phyloP scores from a whole-genome alignment of 2,329 filamentous ascomycete species.

The Geosmithia morbida region DNA sequence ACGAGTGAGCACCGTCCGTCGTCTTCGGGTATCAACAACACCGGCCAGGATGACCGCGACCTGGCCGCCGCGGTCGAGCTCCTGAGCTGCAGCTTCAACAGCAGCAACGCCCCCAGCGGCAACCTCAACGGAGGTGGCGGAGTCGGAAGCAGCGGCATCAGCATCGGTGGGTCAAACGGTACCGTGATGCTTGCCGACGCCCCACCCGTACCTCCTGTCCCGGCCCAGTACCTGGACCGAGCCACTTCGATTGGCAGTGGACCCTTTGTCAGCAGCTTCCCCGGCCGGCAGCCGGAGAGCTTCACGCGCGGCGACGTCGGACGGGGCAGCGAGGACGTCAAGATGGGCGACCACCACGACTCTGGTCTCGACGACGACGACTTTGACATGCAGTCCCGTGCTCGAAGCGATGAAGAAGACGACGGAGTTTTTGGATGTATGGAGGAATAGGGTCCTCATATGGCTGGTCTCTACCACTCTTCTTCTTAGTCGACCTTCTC shows the following conservation, averaged over 20 bases:
- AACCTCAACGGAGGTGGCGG: too few species aligned
- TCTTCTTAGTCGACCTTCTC: background rate
- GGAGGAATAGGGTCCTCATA: slow-evolving; percentile 54
- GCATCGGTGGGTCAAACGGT: slow-evolving; percentile 42
- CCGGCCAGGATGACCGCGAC: slow-evolving; percentile 72
- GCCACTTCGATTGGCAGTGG: slow-evolving; percentile 39
- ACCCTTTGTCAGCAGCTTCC: slow-evolving; percentile 50
- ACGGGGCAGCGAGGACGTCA: slow-evolving; percentile 39
- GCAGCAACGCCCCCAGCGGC: slow-evolving; percentile 40
- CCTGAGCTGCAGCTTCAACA: slow-evolving; percentile 82
- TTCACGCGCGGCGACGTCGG: slow-evolving; percentile 46
- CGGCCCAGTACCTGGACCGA: slow-evolving; percentile 61
- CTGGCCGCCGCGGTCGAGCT: slow-evolving; percentile 82
- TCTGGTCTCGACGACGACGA: slow-evolving; percentile 54
- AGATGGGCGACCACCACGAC: slow-evolving; percentile 52
- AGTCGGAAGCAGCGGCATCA: background rate
- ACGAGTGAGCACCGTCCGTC: slow-evolving; percentile 61
- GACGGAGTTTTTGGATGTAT: slow-evolving; percentile 92
- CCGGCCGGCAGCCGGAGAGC: slow-evolving; percentile 46
- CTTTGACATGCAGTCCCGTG: slow-evolving; percentile 43
- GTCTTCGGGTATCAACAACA: slow-evolving; percentile 63
- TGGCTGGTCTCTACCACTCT: background rate
- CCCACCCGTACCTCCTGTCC: slow-evolving; percentile 78
- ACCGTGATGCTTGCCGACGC: slow-evolving; percentile 54
- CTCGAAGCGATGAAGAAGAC: slow-evolving; percentile 74